Base-by-base conservation (phyloP, 1,284 basidiomycete species). In the Gastroboletus turbinatus region DNA sequence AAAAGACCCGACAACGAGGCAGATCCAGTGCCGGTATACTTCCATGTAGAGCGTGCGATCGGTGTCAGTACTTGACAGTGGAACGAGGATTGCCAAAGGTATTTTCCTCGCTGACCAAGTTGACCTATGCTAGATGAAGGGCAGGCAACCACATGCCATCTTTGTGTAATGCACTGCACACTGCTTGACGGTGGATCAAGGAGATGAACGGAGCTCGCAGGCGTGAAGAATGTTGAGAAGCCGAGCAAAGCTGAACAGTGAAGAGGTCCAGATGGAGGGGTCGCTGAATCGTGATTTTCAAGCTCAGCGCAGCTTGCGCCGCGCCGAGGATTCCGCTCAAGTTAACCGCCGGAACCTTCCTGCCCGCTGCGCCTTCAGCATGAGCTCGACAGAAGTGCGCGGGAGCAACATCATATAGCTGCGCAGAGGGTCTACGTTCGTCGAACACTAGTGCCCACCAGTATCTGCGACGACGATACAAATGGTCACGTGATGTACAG, bases 261-360 rank as follows among this genome's bases (percentile, higher is more conserved):
- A 23, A 23, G 6, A 36, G 49, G 21, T n/a, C 1, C 21, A 39
- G 40, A 49, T 40, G 52, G 36, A 35, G 25, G 30, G 46, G 36
- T 61, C 56, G 50, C 50, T 52, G 63, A 63, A 63, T 63, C 65
- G 52, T 8, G 25, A 33, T 21, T 60, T 64, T 64, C 30, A 65
- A 66, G 30, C 53, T 63, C 63, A 50, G 62, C 62, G 60, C 46
- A 36, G 16, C 6, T 21, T 32, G 33, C 14, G 45, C 66, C 54
- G 58, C 46, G 53, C 62, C 53, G 53, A 60, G 55, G 59, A 60
- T 60, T 64, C 58, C 55, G 59, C 56, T 66, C 59, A 32, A 58
- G 63, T 52, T 60, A 53, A n/a, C 50, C 62, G 59, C 33, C 43
- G 43, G 19, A 46, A 36, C 43, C 25, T 46, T 51, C 19, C 13